Conservation (phyloP, 805 yeast genomes). For the Yueomyces sinensis region DNA sequence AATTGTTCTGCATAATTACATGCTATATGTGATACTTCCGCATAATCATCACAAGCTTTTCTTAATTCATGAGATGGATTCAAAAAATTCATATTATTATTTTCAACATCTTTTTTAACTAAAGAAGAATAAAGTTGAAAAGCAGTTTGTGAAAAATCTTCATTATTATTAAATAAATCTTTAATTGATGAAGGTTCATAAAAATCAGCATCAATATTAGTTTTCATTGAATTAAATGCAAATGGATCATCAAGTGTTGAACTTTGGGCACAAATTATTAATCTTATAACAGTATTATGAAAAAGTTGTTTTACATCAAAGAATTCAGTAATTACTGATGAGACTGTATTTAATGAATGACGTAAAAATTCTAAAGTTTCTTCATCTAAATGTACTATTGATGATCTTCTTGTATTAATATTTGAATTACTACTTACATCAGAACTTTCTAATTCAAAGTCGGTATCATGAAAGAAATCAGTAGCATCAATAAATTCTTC, state of each 20-base stretch:
- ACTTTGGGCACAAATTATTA: slow-evolving; percentile 56
- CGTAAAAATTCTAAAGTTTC: slow-evolving; percentile 22
- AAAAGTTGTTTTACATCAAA: slow-evolving; percentile 60
- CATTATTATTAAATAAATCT: slow-evolving; percentile 1
- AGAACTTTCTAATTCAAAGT: neutral
- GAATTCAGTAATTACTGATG: slow-evolving; percentile 42
- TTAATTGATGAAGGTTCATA: slow-evolving; percentile 15
- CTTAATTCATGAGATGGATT: slow-evolving; percentile 21
- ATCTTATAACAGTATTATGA: slow-evolving; percentile 44
- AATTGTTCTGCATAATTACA: slow-evolving; percentile 38
- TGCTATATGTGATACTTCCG: slow-evolving; percentile 24
- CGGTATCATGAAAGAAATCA: neutral
- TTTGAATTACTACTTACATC: neutral
- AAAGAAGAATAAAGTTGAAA: slow-evolving; percentile 34
- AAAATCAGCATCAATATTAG: slow-evolving; percentile 29
- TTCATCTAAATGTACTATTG: slow-evolving; percentile 7
- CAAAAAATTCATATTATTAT: slow-evolving; percentile 24
- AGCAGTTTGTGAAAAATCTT: slow-evolving; percentile 13
- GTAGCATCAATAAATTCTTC: neutral
- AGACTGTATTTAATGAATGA: slow-evolving; percentile 17
- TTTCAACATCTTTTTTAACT: slow-evolving; percentile 32
- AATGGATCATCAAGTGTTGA: slow-evolving; percentile 65
- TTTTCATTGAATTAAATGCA: slow-evolving; percentile 49
- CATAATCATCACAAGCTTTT: slow-evolving; percentile 22
- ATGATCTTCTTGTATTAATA: neutral